These are phyloP conservation scores for Arthromyces matolae DNA, from an alignment of 768 basidiomycete genomes.

Conservation along the genomic window DNA sequence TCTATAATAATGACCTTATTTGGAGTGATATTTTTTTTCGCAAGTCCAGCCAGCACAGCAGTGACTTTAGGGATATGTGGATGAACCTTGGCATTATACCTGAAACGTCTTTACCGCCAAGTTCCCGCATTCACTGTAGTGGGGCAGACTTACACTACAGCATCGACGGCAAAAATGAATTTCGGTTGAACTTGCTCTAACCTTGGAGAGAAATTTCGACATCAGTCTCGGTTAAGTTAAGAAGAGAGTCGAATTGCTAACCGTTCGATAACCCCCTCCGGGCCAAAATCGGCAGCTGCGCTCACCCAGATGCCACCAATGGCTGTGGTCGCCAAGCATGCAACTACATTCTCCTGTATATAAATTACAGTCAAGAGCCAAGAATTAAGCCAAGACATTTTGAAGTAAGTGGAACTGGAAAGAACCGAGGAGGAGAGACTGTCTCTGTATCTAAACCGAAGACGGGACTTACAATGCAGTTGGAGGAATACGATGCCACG, in stretches of 20 bases:
- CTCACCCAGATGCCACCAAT: slow-evolving; percentile 82
- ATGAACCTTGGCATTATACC: slow-evolving; percentile 71
- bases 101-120: slow-evolving; percentile 24
- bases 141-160: slow-evolving; percentile 51
- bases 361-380: too few species aligned
- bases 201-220: slow-evolving; percentile 26
- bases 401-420: too few species aligned
- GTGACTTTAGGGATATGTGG: slow-evolving; percentile 61
- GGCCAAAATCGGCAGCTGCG: slow-evolving; percentile 80
- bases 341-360: slow-evolving; percentile 60
- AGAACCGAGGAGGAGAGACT: slow-evolving; percentile 3
- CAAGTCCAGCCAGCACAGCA: slow-evolving; percentile 52
- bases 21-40: slow-evolving; percentile 28
- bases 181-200: slow-evolving; percentile 78
- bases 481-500: slow-evolving; percentile 74
- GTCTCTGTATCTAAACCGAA: neutral
- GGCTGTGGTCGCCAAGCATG: slow-evolving; percentile 65
- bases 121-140: slow-evolving; percentile 4
- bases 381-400: too few species aligned
- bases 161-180: slow-evolving; percentile 70
- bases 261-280: slow-evolving; percentile 74
- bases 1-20: slow-evolving; percentile 59
- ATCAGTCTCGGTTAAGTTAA: too few species aligned
- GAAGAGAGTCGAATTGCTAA: slow-evolving; percentile 27
- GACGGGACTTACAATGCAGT: slow-evolving; percentile 59